Evolutionary conservation across 768 basidiomycete species (phyloP).

Genomic region (Leccinum variicolor): DNA sequence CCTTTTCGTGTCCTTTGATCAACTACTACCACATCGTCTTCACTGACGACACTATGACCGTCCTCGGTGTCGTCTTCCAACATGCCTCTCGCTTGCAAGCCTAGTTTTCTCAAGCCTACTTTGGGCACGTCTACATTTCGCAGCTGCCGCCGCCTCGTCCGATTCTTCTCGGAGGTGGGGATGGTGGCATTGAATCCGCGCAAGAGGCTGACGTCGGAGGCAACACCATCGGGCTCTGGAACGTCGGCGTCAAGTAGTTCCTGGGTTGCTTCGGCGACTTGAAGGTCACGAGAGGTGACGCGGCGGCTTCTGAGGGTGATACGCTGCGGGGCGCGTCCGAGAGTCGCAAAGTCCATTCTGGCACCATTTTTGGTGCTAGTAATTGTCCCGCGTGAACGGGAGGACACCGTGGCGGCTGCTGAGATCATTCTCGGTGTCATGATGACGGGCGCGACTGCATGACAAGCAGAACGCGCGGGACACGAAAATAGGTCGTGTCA

Average conservation of each 20-base stretch:
- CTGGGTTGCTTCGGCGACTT: constrained; percentile 78
- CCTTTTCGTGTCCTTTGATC: constrained; percentile 31
- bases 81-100: constrained; percentile 75
- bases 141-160: constrained; percentile 72
- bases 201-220: constrained; percentile 73
- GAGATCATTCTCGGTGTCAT: constrained; percentile 86
- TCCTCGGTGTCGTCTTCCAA: constrained; percentile 50
- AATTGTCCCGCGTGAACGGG: constrained; percentile 37
- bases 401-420: constrained; percentile 65
- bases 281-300: constrained; percentile 78
- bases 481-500: neutral
- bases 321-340: constrained; percentile 75
- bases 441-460: constrained; percentile 77
- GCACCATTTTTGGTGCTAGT: constrained; percentile 32
- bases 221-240: constrained; percentile 70
- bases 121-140: constrained; percentile 74
- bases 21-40: constrained; percentile 73
- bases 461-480: constrained; percentile 1
- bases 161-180: constrained; percentile 80
- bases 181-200: constrained; percentile 95
- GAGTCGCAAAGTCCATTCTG: constrained; percentile 67
- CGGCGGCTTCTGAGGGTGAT: constrained; percentile 62
- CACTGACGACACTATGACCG: constrained; percentile 62
- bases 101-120: constrained; percentile 76
- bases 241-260: constrained; percentile 70